Evolutionary conservation across 257 asterid species (phyloP).

Genomic region (Ophiorrhiza pumila): DNA sequence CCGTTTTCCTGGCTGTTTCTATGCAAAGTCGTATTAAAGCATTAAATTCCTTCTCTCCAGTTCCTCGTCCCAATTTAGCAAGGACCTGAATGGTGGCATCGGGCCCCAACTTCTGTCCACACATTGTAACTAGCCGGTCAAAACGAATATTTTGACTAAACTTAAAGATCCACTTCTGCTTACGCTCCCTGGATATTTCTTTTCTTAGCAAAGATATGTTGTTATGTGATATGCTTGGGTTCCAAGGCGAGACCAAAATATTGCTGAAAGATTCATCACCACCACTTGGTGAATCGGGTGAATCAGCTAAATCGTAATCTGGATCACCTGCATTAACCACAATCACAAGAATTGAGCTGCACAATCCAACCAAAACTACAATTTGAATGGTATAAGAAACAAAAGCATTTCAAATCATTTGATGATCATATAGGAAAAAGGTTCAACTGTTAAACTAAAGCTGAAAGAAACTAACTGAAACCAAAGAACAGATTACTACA

Average conservation of each 20-base stretch:
- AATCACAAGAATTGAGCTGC: conserved; percentile 16
- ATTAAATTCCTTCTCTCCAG: conserved; percentile 62
- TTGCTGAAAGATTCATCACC: conserved; percentile 5
- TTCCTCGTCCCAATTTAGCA: conserved; percentile 54
- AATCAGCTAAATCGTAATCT: conserved; percentile 39
- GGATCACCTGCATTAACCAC: conserved; percentile 45
- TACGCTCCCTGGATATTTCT: conserved; percentile 53
- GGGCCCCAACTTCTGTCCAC: conserved; percentile 58
- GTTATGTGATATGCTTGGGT: conserved; percentile 25
- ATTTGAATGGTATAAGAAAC: background rate
- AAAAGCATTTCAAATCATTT: background rate
- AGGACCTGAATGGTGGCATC: conserved; percentile 46
- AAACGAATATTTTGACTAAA: conserved; percentile 29
- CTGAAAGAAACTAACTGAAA: background rate
- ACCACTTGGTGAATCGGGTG: conserved; percentile 14
- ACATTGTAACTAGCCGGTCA: conserved; percentile 35
- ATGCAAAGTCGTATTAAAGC: conserved; percentile 48
- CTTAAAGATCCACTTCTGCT: conserved; percentile 48
- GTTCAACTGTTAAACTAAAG: background rate
- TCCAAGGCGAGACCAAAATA: conserved; percentile 41
- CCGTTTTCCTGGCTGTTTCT: conserved; percentile 52
- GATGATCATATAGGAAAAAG: background rate
- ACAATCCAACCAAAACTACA: background rate
- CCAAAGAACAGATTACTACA: background rate
- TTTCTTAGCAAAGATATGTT: conserved; percentile 41